Evolutionary conservation across 2,329 filamentous ascomycete species (phyloP), one percentile per base, ranked within the genome.

Genomic region (Nemania serpens): DNA sequence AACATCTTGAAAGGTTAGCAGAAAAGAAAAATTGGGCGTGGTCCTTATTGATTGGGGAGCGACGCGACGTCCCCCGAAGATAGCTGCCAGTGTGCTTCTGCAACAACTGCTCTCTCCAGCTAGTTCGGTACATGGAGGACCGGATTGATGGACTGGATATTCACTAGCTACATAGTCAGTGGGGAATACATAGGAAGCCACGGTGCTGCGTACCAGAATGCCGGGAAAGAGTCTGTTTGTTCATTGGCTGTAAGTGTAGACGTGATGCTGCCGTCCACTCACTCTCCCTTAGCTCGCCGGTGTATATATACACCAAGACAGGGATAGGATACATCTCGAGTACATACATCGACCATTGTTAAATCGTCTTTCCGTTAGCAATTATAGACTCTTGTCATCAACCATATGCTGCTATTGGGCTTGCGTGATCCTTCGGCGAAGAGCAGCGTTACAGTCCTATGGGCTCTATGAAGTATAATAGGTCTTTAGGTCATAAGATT

Each of bases 261-360:
- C 50, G 49, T 47, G 50, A 36, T 58, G 20, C 55, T 54, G 42
- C 51, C 59, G 20, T 56, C 48, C 12, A 33, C 49, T 55, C 37
- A 22, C 18, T 55, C 37, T 18, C 18, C 51, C 22, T 25, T 55
- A 45, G 56, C 45, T 15, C 20, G 29, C 25, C 41, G 17, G 57
- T 50, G 58, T 58, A 57, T 34, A 48, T 58, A 51, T 61, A 63
- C 53, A 50, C 55, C 47, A 52, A 59, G 58, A 48, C 47, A 48
- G 39, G 29, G 37, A 48, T 46, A 13, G 29, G 20, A 54, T 58
- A 62, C 51, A 36, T 55, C 2, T 15, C 46, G 36, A 55, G 51
- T 58, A 60, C 52, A 15, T 49, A 17, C 18, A 18, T 42, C 25
- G n/a, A 18, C 13, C 58, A 17, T 41, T 25, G 34, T 39, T 52